phyloP scores from a whole-genome alignment of 2,329 filamentous ascomycete genomes.

The Coniochaeta sp. region DNA sequence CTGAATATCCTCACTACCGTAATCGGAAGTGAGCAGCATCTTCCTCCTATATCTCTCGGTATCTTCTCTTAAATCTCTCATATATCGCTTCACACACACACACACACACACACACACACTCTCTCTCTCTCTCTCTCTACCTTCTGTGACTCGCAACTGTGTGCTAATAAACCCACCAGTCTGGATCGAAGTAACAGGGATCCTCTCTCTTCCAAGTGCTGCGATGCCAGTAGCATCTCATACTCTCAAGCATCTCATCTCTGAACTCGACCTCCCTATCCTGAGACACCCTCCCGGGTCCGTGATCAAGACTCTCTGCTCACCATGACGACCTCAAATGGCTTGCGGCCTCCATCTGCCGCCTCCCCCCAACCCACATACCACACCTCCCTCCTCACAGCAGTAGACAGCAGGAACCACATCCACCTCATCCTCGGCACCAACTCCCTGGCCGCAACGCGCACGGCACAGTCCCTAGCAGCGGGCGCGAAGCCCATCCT shows the following conservation, averaged over 20 bases:
- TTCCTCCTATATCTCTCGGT: background rate
- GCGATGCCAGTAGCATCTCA: constrained; percentile 3
- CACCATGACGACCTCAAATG: background rate
- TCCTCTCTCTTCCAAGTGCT: no score
- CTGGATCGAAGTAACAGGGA: no score
- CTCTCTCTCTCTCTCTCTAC: background rate
- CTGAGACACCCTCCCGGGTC: background rate
- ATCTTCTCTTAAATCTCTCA: background rate
- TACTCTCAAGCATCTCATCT: background rate
- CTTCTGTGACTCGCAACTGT: background rate
- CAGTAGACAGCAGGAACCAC: constrained; percentile 61
- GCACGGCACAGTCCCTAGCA: constrained; percentile 71
- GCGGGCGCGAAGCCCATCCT: constrained; percentile 77
- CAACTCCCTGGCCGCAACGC: constrained; percentile 77
- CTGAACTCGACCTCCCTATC: background rate
- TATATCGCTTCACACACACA: background rate
- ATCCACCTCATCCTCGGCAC: constrained; percentile 81
- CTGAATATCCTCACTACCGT: background rate
- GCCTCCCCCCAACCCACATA: constrained; percentile 13
- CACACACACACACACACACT: no score
- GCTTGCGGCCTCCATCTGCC: background rate
- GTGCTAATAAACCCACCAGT: no score
- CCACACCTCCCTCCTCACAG: constrained; percentile 57
- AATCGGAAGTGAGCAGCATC: background rate
- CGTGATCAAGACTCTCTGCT: background rate